Conservation (phyloP, 2,329 filamentous ascomycete genomes). For the Coniochaeta sp. region DNA sequence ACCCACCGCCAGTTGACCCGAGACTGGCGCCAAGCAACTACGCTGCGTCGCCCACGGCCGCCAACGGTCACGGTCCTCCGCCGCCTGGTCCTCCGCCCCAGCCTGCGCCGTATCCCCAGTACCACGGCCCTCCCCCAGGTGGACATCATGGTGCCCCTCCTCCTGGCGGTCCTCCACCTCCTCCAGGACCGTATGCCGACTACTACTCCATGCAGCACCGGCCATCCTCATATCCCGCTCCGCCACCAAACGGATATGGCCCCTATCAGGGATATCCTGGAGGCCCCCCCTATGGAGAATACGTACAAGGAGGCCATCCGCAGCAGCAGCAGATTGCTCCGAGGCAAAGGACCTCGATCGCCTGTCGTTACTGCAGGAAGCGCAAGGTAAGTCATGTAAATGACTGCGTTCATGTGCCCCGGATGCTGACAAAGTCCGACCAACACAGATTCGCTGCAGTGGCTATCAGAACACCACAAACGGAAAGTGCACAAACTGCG, state of each 20-base stretch:
- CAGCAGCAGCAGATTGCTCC: slow-evolving; percentile 44
- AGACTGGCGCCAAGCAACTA: neutral
- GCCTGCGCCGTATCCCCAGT: slow-evolving; percentile 7
- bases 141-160: neutral
- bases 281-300: slow-evolving; percentile 18
- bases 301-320: slow-evolving; percentile 20
- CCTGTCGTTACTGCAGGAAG: slow-evolving; percentile 53
- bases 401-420: neutral
- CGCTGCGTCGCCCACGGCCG: neutral
- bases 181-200: neutral
- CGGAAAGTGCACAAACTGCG: slow-evolving; percentile 53
- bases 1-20: neutral
- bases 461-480: slow-evolving; percentile 51
- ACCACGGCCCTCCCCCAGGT: slow-evolving; percentile 5
- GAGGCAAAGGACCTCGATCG: slow-evolving; percentile 51
- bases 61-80: slow-evolving; percentile 17
- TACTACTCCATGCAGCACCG: neutral
- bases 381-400: slow-evolving; percentile 38
- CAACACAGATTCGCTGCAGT: slow-evolving; percentile 50
- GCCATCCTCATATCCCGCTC: neutral
- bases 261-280: slow-evolving; percentile 19
- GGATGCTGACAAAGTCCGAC: neutral
- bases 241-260: slow-evolving; percentile 16
- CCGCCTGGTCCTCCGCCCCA: slow-evolving; percentile 13
- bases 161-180: neutral